phyloP scores from a whole-genome alignment of 805 yeast species.

The Starmera pachycereana region DNA sequence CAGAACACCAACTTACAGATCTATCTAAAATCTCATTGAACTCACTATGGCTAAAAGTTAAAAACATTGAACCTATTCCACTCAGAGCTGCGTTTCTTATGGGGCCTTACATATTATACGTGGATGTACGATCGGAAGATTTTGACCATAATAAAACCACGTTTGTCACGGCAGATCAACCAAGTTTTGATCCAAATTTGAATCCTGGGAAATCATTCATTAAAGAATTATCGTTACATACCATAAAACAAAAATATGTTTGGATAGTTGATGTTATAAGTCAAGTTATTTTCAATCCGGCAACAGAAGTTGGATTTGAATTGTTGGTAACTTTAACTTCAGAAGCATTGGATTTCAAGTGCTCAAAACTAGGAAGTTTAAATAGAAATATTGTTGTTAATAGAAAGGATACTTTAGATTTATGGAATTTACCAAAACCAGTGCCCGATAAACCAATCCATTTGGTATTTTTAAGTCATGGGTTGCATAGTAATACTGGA shows the following conservation, averaged over 20 bases:
- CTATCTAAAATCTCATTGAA: conserved; percentile 15
- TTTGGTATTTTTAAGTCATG: conserved; percentile 65
- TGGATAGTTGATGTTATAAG: conserved; percentile 69
- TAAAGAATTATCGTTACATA: conserved; percentile 56
- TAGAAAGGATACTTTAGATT: conserved; percentile 46
- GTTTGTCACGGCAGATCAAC: conserved; percentile 70
- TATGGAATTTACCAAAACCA: conserved; percentile 60
- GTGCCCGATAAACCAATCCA: conserved; percentile 38
- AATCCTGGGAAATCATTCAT: conserved; percentile 56
- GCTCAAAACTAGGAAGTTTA: conserved; percentile 23
- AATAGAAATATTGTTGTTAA: conserved; percentile 33
- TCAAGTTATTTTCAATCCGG: conserved; percentile 58
- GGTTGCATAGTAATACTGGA: conserved; percentile 65
- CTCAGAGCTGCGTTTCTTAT: conserved; percentile 63
- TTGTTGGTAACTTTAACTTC: conserved; percentile 37
- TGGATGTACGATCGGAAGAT: conserved; percentile 50
- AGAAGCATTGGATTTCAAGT: conserved; percentile 13
- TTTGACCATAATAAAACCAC: conserved; percentile 39
- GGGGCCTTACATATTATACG: conserved; percentile 70
- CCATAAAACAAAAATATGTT: conserved; percentile 41
- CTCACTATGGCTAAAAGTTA: conserved; percentile 44
- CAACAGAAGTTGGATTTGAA: conserved; percentile 55
- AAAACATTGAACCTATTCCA: conserved; percentile 50
- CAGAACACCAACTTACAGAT: conserved; percentile 21
- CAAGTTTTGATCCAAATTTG: conserved; percentile 60